Evolutionary conservation across 176 grass and related monocot species (phyloP).

Genomic region (Cymbopogon citratus): DNA sequence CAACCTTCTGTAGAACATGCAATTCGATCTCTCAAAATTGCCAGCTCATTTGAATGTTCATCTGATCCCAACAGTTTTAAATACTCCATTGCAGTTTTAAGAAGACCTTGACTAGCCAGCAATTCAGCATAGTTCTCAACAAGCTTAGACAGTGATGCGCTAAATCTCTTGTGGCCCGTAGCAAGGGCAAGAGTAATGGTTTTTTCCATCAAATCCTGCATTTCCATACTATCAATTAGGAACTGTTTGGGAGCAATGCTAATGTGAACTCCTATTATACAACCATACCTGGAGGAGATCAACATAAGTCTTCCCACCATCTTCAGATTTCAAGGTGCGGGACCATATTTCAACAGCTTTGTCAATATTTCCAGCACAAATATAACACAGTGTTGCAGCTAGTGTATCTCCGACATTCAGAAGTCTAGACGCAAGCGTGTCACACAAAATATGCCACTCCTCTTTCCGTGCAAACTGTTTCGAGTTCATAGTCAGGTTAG

Average conservation of each 20-base stretch:
- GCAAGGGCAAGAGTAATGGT: constrained; percentile 60
- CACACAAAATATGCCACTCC: constrained; percentile 87
- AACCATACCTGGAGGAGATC: constrained; percentile 93
- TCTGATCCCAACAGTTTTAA: constrained; percentile 89
- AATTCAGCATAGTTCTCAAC: constrained; percentile 96
- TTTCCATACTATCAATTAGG: neutral
- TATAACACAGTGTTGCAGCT: constrained; percentile 91
- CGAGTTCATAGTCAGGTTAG: constrained; percentile 21
- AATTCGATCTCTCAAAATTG: constrained; percentile 91
- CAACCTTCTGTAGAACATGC: constrained; percentile 59
- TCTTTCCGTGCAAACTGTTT: constrained; percentile 81
- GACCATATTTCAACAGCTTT: constrained; percentile 99
- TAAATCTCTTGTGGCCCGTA: constrained; percentile 87
- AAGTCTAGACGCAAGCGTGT: constrained; percentile 82
- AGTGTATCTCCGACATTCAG: constrained; percentile 60
- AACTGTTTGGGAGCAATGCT: neutral
- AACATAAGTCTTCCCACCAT: constrained; percentile 75
- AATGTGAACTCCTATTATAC: constrained; percentile 15
- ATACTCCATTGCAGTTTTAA: constrained; percentile 96
- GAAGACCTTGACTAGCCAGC: constrained; percentile 91
- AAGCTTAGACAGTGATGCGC: constrained; percentile 77
- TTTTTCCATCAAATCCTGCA: no score
- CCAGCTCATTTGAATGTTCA: constrained; percentile 72
- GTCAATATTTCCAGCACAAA: constrained; percentile 97
- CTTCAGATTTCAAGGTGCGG: constrained; percentile 68